Evolutionary conservation across 2,329 filamentous ascomycete species (phyloP), one percentile per base, ranked within the genome.

Genomic region (Trichoderma sp.): DNA sequence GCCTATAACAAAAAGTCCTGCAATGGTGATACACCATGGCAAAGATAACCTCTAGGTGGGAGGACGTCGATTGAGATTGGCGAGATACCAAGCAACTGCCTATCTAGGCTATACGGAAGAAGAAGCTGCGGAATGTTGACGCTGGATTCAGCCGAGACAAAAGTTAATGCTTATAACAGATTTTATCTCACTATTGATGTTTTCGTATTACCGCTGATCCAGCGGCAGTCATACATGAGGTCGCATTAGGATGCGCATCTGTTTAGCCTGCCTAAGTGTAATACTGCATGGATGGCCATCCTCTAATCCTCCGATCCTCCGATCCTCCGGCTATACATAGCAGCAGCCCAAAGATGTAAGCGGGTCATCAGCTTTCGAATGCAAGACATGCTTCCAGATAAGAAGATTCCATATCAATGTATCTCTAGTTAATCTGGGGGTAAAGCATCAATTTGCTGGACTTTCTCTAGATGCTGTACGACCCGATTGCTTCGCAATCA

Each of bases 261-360:
- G 60, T 33, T 63, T 35, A 63, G 60, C 29, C 31, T 21, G 11
- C 27, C 56, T 29, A 60, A 60, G 56, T 31, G 56, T 27, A 60
- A 31, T 11, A n/a, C 56, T 11, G 11, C 56, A 31, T n/a, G 56
- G 56, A 31, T 60, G 56, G 27, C 60, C 60, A 63, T 63, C 60
- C 59, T 62, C 59, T 27, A n/a, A 60, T 60, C 56, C 41, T 45
- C 41, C 41, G 41, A 45, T 45, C 41, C 29, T 62, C 59, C 59
- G 29, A 33, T 62, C 59, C 59, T 62, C 3, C 29, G 59, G 59
- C 59, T 62, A 63, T 63, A 63, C 59, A 12, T 63, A 18, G 29
- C 18, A 29, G 60, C 18, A 63, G 60, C 29, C 18, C 18, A 35
- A 63, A 35, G 29, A n/a, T 14, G 29, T 2, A 21, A 12, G 60